These are phyloP conservation scores for Sarcodon aspratus DNA, from an alignment of 768 basidiomycete genomes.

Conservation along the genomic window DNA sequence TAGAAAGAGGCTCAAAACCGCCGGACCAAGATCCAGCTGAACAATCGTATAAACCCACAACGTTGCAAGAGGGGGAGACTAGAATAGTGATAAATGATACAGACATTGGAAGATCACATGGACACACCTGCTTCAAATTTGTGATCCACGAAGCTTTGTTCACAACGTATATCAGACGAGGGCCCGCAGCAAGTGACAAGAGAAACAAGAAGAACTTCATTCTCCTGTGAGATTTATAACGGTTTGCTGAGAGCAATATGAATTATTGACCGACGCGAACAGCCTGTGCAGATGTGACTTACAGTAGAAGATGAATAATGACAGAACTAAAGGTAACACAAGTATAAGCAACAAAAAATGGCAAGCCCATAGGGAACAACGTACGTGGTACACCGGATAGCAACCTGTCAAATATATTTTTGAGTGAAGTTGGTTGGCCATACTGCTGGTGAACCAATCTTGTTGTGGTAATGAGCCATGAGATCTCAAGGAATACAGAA, in stretches of 20 bases:
- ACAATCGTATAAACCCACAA: constrained; percentile 70
- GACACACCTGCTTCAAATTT: constrained; percentile 63
- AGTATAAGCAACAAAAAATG: neutral
- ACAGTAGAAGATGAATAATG: constrained; percentile 72
- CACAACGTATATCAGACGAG: constrained; percentile 59
- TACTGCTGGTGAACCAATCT: constrained; percentile 79
- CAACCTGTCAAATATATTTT: constrained; percentile 44
- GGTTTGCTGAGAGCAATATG: constrained; percentile 35
- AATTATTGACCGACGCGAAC: neutral
- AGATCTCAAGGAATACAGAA: neutral
- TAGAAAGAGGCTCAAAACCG: constrained; percentile 40
- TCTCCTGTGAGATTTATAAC: constrained; percentile 44
- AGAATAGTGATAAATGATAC: neutral
- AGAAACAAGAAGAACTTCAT: constrained; percentile 50
- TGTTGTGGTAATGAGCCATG: constrained; percentile 1
- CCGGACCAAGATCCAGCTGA: constrained; percentile 54
- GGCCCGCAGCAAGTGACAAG: constrained; percentile 44
- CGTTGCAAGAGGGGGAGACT: constrained; percentile 73
- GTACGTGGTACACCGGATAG: constrained; percentile 61
- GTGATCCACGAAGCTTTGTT: constrained; percentile 59
- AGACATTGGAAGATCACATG: neutral
- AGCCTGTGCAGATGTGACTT: constrained; percentile 13
- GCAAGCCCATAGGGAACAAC: constrained; percentile 14
- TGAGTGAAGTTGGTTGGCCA: constrained; percentile 40
- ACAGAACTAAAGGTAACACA: constrained; percentile 39